Evolutionary conservation across 164 flowering plant species (phyloP).

Genomic region (Euptelea pleiosperma): DNA sequence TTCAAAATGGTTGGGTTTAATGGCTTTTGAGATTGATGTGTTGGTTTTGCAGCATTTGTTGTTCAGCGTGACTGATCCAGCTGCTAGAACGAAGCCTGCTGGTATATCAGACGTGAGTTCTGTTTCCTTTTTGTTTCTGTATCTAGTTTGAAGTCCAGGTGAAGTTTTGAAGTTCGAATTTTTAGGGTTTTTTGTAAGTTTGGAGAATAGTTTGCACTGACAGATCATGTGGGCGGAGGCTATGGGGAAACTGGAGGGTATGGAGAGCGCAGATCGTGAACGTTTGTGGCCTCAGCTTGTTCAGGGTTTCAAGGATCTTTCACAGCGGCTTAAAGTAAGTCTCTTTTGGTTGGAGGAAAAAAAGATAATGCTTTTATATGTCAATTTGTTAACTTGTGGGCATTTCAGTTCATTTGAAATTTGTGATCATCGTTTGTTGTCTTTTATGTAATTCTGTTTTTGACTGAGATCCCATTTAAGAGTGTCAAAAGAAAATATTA

Average conservation of each 20-base stretch:
- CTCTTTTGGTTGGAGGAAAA: neutral
- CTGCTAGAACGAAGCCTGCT: constrained; percentile 69
- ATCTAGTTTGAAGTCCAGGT: no score
- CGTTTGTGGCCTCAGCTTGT: constrained; percentile 97
- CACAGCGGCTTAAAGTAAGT: constrained; percentile 79
- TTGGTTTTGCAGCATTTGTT: constrained; percentile 70
- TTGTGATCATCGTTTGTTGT: neutral
- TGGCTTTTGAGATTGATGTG: constrained; percentile 5
- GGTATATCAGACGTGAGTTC: constrained; percentile 94
- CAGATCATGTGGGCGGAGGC: constrained; percentile 99
- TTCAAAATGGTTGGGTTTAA: constrained; percentile 9
- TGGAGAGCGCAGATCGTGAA: constrained; percentile 82
- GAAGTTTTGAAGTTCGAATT: no score
- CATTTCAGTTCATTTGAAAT: neutral
- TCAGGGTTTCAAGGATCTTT: constrained; percentile 94
- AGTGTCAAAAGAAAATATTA: no score
- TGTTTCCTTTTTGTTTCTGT: constrained; percentile 1
- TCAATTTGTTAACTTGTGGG: neutral
- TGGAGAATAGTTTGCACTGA: constrained; percentile 36
- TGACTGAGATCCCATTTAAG: neutral
- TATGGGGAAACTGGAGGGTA: constrained; percentile 90
- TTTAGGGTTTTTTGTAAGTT: constrained; percentile 10
- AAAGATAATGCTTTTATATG: neutral
- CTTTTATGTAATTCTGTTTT: neutral
- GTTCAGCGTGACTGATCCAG: constrained; percentile 92